Evolutionary conservation across 352 stramenopile genomes (phyloP), one percentile per base, ranked within the genome.

Genomic region (Globisporangium nunn): DNA sequence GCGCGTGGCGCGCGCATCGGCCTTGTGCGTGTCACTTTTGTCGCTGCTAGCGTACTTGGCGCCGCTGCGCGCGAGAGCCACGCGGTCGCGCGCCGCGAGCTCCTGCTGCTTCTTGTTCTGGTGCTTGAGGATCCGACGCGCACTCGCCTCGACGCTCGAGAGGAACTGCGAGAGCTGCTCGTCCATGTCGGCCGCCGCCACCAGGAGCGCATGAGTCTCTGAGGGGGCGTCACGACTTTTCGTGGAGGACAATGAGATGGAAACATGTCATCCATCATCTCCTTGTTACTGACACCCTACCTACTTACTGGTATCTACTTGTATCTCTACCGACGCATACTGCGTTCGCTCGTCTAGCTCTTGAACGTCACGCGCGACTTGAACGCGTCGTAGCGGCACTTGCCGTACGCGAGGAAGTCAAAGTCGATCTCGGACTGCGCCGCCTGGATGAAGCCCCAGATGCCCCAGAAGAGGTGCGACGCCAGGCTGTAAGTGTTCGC

Each of bases 381-480:
- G 64, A 86, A 93, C 3, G 74, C 79, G 12, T 85, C 65, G 61
- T 88, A 87, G 39, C 81, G 84, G 63, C 79, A 85, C 46, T 75
- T 63, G 28, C 72, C 87, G 66, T 97, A 98, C 4, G 63, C 75
- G 28, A 96, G 28, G 58, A 95, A 98, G 73, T 97, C 88, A 68
- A 98, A 98, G 57, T 97, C 85, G 41, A 97, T 96, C 56, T 74
- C 69, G 4, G 91, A 97, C 64, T 96, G 83, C 30, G 62, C 56
- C 11, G 82, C 84, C 67, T 97, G 92, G 50, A 98, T 91, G 66
- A 93, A 85, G 10, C 86, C 85, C 92, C 91, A 98, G 15, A 96
- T 56, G 10, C 71, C 72, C 91, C 92, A 97, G 58, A 96, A 97
- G 17, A 97, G 49, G 62, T 98, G 88, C 47, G 85, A 85, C 30